Percentiles rank a stretch among this genome's conserved stretches.
Evolutionary conservation across 352 stramenopile genomes (phyloP).

Genomic region (Pythium dissotocum): DNA sequence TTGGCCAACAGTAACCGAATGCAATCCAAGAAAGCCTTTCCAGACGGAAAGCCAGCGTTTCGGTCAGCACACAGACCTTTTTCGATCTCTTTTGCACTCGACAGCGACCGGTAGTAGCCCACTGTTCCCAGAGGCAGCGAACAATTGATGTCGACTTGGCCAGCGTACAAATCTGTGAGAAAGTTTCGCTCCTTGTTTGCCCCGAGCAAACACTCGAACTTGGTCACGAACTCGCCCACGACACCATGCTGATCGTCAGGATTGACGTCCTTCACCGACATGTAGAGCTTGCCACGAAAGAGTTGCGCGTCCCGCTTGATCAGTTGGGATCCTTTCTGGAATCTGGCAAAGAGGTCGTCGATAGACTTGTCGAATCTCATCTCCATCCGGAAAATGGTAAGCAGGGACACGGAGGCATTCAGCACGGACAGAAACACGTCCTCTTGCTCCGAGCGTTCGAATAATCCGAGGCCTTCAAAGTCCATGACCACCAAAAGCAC

Average conservation of each 20-base stretch:
- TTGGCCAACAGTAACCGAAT: slow-evolving; percentile 70
- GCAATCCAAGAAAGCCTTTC: slow-evolving; percentile 62
- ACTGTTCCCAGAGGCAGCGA: slow-evolving; percentile 62
- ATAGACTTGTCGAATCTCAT: slow-evolving; percentile 81
- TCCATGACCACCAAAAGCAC: slow-evolving; percentile 71
- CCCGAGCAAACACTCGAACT: slow-evolving; percentile 47
- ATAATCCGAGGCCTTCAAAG: slow-evolving; percentile 74
- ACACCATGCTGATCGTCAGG: slow-evolving; percentile 57
- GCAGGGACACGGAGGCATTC: slow-evolving; percentile 68
- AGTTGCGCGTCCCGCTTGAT: slow-evolving; percentile 60
- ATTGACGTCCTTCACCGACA: slow-evolving; percentile 80
- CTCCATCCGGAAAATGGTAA: slow-evolving; percentile 78
- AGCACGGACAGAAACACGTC: slow-evolving; percentile 75
- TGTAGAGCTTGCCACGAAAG: slow-evolving; percentile 64
- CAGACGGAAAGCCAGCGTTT: slow-evolving; percentile 39
- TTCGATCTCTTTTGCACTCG: slow-evolving; percentile 42
- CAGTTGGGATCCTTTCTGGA: slow-evolving; percentile 69
- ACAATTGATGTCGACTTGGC: slow-evolving; percentile 59
- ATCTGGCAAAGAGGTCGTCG: slow-evolving; percentile 62
- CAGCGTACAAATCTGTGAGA: slow-evolving; percentile 62
- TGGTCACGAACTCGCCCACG: slow-evolving; percentile 46
- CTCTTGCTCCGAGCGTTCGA: slow-evolving; percentile 74
- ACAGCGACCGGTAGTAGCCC: slow-evolving; percentile 67
- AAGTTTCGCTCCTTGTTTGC: slow-evolving; percentile 65
- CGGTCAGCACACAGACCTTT: slow-evolving; percentile 31